phyloP scores from a whole-genome alignment of 2,329 filamentous ascomycete genomes.

The Hymenoscyphus fructigenus region DNA sequence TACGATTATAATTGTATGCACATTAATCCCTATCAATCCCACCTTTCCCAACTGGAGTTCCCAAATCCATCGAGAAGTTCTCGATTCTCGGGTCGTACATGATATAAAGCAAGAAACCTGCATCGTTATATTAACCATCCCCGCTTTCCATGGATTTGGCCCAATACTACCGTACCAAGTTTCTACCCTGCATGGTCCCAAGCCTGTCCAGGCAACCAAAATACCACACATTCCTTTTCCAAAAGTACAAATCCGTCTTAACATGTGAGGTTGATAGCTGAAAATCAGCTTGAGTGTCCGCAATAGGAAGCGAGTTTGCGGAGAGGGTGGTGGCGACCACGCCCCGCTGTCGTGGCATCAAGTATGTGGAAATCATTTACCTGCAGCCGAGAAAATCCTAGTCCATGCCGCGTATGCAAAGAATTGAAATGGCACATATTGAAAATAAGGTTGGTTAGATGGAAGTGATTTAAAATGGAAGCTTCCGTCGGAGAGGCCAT shows the following conservation, averaged over 20 bases:
- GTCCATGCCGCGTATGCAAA: neutral
- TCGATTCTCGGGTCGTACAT: neutral
- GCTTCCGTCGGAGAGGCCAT: neutral
- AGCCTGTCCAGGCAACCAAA: neutral
- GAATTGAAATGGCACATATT: neutral
- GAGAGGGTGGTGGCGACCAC: neutral
- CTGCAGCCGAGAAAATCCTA: neutral
- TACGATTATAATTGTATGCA: neutral
- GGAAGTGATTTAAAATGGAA: neutral
- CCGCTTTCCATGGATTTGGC: no score
- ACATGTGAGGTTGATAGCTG: neutral
- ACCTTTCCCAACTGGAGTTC: neutral
- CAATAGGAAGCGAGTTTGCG: no score
- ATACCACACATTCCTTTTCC: neutral
- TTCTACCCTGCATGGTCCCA: neutral
- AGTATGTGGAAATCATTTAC: neutral
- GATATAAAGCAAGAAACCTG: neutral
- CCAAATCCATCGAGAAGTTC: neutral
- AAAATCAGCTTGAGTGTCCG: neutral
- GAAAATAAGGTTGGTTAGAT: no score
- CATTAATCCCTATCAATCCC: neutral
- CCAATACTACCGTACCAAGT: neutral
- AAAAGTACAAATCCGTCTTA: neutral
- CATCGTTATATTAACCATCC: no score
- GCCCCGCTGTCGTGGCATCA: neutral